Percentiles rank a stretch among this genome's conserved stretches.
Evolutionary conservation across 257 asterid species (phyloP).

Genomic region (Forsythia viridissima): DNA sequence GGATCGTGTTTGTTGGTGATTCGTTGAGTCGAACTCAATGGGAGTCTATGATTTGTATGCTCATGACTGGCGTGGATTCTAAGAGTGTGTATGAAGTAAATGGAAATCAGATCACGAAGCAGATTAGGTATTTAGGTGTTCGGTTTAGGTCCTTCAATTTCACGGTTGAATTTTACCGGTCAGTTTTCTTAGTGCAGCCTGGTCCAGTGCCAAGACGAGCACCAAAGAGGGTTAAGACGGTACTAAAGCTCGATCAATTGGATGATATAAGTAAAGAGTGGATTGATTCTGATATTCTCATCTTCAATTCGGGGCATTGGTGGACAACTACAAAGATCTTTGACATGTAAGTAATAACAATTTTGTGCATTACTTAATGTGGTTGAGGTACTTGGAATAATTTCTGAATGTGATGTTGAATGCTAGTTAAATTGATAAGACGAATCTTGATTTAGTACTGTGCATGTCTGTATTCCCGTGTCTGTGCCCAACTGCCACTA

Average conservation of each 20-base stretch:
- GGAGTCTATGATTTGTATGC: constrained; percentile 94
- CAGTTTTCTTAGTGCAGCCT: constrained; percentile 82
- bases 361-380: constrained; percentile 14
- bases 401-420: constrained; percentile 2
- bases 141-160: constrained; percentile 52
- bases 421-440: background rate
- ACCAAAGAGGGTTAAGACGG: constrained; percentile 80
- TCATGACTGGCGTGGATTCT: constrained; percentile 79
- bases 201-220: constrained; percentile 62
- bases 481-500: background rate
- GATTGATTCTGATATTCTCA: constrained; percentile 77
- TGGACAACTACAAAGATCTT: constrained; percentile 84
- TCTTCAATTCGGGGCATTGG: constrained; percentile 95
- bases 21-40: constrained; percentile 91
- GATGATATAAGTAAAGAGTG: constrained; percentile 77
- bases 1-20: constrained; percentile 91
- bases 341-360: constrained; percentile 59
- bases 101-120: constrained; percentile 77
- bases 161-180: constrained; percentile 80
- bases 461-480: background rate
- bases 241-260: constrained; percentile 62
- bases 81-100: constrained; percentile 78
- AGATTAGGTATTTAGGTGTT: constrained; percentile 69
- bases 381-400: background rate
- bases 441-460: background rate